Percentiles rank a stretch among this genome's conserved stretches.
phyloP scores from a whole-genome alignment of 257 asterid genomes.

The Orobanche coerulescens region DNA sequence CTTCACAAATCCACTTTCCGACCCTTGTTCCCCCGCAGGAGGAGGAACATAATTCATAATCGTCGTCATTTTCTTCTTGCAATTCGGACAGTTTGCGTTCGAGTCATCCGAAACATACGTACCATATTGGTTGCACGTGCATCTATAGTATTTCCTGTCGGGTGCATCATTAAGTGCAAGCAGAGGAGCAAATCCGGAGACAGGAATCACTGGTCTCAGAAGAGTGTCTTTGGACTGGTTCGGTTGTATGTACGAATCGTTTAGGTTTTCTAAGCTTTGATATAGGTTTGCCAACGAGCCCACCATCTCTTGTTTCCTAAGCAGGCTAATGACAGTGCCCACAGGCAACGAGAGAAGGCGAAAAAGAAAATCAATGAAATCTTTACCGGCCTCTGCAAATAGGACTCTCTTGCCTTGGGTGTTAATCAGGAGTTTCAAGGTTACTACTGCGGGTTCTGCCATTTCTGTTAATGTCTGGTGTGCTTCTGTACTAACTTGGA shows the following conservation, averaged over 20 bases:
- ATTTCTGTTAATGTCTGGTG: too few species aligned
- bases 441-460: neutral
- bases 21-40: too few species aligned
- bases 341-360: neutral
- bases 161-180: too few species aligned
- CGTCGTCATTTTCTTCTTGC: neutral
- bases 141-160: conserved; percentile 5
- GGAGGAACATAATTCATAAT: neutral
- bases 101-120: conserved; percentile 16
- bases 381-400: conserved; percentile 3
- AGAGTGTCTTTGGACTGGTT: conserved; percentile 22
- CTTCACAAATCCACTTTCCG: conserved; percentile 35
- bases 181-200: conserved; percentile 15
- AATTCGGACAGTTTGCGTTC: conserved; percentile 15
- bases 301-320: neutral
- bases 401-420: neutral
- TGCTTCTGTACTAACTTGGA: too few species aligned
- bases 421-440: conserved; percentile 31
- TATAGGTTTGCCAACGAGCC: neutral
- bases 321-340: neutral
- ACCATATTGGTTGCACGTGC: neutral
- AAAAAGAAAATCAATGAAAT: neutral
- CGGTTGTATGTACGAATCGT: conserved; percentile 20
- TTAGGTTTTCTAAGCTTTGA: conserved; percentile 21
- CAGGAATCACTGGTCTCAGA: conserved; percentile 18